Conservation (phyloP, 106 monocot species). For the Phalaenopsis equestris region DNA sequence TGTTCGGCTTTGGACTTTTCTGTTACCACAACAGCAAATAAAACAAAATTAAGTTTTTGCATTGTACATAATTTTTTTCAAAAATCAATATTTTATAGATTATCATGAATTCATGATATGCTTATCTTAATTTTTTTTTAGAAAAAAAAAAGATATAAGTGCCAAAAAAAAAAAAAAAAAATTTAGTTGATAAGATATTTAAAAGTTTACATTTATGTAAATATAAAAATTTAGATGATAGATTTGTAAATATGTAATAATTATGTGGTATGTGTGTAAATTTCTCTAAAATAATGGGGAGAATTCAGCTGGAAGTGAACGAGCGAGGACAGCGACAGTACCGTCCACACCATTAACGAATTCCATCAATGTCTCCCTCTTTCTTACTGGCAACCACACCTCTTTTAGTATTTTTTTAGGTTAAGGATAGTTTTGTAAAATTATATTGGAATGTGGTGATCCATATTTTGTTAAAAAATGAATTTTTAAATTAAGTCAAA, state of each 20-base stretch:
- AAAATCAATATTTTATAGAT: no score
- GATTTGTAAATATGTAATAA: background rate
- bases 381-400: no score
- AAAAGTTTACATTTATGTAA: background rate
- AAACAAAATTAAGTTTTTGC: background rate
- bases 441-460: background rate
- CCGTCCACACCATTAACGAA: background rate
- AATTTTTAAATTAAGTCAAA: no score
- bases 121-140: no score
- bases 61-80: background rate
- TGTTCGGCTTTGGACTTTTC: conserved; percentile 78
- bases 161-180: no score
- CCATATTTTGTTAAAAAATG: no score
- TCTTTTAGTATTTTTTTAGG: no score
- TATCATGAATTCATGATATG: no score
- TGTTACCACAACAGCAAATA: background rate
- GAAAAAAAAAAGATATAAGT: no score
- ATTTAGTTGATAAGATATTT: background rate
- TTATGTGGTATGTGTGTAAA: no score
- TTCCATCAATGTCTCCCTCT: background rate
- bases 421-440: background rate
- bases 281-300: background rate
- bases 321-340: background rate
- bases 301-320: background rate
- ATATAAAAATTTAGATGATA: background rate